Evolutionary conservation across 2,329 filamentous ascomycete genomes (phyloP).

Genomic region (Aspergillus sp.): DNA sequence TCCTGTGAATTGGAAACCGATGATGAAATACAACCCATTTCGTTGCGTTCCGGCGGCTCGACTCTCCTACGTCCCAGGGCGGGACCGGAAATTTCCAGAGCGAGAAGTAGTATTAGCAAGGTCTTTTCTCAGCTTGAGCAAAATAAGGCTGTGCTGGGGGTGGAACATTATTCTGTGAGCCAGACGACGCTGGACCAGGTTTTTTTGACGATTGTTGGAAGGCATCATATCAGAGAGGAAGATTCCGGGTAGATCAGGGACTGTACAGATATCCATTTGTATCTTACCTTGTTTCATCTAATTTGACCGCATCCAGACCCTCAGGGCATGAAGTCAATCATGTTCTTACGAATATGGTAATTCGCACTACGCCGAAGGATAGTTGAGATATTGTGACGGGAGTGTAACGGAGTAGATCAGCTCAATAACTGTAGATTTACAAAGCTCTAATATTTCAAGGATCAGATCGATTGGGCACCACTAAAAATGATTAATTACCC

Average conservation of each 20-base stretch:
- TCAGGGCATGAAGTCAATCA: too few relatives aligned
- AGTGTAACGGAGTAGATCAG: not conserved
- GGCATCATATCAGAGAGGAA: conserved; percentile 77
- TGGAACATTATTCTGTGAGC: conserved; percentile 84
- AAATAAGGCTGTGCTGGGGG: conserved; percentile 64
- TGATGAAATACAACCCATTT: not conserved
- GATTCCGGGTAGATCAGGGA: conserved; percentile 13
- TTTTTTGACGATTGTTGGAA: conserved; percentile 79
- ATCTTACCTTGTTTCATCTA: too few relatives aligned
- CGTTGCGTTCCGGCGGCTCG: not conserved
- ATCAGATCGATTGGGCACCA: not conserved
- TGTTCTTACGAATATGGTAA: too few relatives aligned
- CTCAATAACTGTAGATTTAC: not conserved
- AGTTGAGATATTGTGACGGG: not conserved
- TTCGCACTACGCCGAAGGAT: not conserved
- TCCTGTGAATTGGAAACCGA: not conserved
- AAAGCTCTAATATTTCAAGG: not conserved
- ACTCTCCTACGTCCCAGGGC: not conserved
- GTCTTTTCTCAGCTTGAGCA: conserved; percentile 74
- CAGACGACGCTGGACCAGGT: conserved; percentile 89
- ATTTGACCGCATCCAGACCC: too few relatives aligned
- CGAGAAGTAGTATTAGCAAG: conserved; percentile 43
- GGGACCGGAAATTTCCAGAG: not conserved
- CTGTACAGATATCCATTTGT: too few relatives aligned
- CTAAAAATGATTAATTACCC: not conserved